Evolutionary conservation across 805 yeast species (phyloP).

Genomic region (Candida taoyuanica): DNA sequence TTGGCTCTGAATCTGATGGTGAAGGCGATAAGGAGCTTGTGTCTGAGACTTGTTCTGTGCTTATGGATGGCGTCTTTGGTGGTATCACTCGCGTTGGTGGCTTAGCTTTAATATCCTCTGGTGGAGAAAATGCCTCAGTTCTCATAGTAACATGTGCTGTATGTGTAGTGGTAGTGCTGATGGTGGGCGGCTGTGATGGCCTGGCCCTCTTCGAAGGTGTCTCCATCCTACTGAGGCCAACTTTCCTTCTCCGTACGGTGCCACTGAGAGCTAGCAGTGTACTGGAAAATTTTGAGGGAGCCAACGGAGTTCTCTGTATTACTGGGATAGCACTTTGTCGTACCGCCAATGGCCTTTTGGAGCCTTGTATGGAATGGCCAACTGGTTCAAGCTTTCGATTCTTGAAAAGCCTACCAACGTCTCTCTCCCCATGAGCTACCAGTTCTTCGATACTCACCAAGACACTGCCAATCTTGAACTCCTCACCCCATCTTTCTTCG

Average conservation of each 20-base stretch:
- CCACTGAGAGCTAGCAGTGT: constrained; percentile 3
- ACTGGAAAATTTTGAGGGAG: not conserved
- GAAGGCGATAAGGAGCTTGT: too few species aligned
- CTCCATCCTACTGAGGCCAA: constrained; percentile 19
- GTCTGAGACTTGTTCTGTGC: too few species aligned
- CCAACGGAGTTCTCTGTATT: not conserved
- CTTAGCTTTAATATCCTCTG: too few species aligned
- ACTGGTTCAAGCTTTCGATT: constrained; percentile 3
- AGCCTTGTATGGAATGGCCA: too few species aligned
- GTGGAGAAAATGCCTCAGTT: too few species aligned
- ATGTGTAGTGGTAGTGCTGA: too few species aligned
- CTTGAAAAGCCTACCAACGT: constrained; percentile 17
- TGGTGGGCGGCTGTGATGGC: not conserved
- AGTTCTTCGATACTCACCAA: constrained; percentile 16
- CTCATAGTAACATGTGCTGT: too few species aligned
- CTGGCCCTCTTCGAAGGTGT: constrained; percentile 12
- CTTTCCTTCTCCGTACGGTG: constrained; percentile 8
- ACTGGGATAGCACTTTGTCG: not conserved
- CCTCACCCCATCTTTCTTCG: constrained; percentile 14
- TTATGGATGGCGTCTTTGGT: not conserved
- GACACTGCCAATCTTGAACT: constrained; percentile 16
- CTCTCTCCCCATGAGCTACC: constrained; percentile 13
- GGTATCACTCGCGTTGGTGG: not conserved
- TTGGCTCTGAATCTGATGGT: too few species aligned
- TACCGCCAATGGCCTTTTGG: not conserved